A percentile compares a stretch with the other conserved stretches of the same genome.
These are phyloP conservation scores for Candida sp. DNA, from an alignment of 1,139 yeast species.

Conservation along the genomic window DNA sequence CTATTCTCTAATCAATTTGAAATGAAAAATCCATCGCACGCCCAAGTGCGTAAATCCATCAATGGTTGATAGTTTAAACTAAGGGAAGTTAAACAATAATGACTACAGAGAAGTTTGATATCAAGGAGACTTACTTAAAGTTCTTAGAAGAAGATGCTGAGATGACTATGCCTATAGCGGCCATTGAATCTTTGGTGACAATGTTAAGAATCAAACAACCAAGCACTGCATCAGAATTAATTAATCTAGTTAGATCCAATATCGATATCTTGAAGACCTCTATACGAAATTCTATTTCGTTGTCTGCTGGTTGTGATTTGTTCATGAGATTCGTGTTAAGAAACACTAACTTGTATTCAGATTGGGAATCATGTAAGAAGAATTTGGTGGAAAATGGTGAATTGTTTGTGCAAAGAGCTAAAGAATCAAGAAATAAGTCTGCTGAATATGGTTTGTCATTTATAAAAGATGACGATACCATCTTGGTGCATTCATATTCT, in stretches of 20 bases:
- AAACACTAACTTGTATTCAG: conserved; percentile 84
- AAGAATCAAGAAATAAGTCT: conserved; percentile 81
- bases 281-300: conserved; percentile 86
- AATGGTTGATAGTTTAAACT: neutral
- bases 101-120: conserved; percentile 49
- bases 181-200: conserved; percentile 90
- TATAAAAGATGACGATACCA: conserved; percentile 88
- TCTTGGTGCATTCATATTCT: conserved; percentile 88
- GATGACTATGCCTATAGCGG: conserved; percentile 99
- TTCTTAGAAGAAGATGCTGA: conserved; percentile 86
- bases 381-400: conserved; percentile 94
- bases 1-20: too few relatives aligned
- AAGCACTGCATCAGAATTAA: conserved; percentile 89
- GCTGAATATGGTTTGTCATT: conserved; percentile 88
- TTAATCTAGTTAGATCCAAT: conserved; percentile 74
- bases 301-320: conserved; percentile 97
- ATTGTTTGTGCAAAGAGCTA: conserved; percentile 87
- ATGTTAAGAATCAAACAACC: conserved; percentile 81
- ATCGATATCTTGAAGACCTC: conserved; percentile 70
- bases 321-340: conserved; percentile 91
- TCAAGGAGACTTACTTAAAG: conserved; percentile 72
- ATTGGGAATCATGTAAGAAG: conserved; percentile 93
- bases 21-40: neutral
- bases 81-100: neutral
- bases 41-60: neutral